Evolutionary conservation across 75 land plant species (phyloP).

Genomic region (Gnetum montanum): DNA sequence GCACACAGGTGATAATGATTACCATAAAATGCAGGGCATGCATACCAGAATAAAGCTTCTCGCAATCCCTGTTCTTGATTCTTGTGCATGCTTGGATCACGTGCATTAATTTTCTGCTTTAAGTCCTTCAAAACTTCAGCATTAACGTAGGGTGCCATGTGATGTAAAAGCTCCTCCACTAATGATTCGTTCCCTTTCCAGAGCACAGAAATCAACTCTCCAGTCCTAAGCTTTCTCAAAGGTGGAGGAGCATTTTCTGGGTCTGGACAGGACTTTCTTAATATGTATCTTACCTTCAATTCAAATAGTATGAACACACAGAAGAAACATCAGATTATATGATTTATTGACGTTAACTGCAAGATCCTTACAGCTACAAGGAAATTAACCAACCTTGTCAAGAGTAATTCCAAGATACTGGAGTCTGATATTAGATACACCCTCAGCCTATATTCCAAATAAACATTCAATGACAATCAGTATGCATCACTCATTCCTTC

Average conservation of each 20-base stretch:
- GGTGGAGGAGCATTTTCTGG: constrained; percentile 90
- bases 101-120: constrained; percentile 59
- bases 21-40: neutral
- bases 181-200: constrained; percentile 91
- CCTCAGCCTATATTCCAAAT: constrained; percentile 66
- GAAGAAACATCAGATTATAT: neutral
- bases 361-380: constrained; percentile 1
- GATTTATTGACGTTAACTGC: neutral
- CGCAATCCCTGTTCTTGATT: constrained; percentile 43
- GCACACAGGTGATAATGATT: neutral
- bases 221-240: constrained; percentile 52
- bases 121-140: constrained; percentile 37
- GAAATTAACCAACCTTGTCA: constrained; percentile 65
- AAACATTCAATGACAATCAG: constrained; percentile 5
- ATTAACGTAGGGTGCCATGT: constrained; percentile 64
- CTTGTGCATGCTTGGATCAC: constrained; percentile 53
- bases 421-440: constrained; percentile 87
- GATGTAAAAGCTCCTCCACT: constrained; percentile 71
- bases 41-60: constrained; percentile 75
- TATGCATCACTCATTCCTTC: no score
- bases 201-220: constrained; percentile 37
- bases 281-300: constrained; percentile 77
- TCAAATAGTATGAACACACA: neutral
- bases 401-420: constrained; percentile 90
- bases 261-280: constrained; percentile 68